Conservation (phyloP, 768 basidiomycete species). For the Lactarius deliciosus region DNA sequence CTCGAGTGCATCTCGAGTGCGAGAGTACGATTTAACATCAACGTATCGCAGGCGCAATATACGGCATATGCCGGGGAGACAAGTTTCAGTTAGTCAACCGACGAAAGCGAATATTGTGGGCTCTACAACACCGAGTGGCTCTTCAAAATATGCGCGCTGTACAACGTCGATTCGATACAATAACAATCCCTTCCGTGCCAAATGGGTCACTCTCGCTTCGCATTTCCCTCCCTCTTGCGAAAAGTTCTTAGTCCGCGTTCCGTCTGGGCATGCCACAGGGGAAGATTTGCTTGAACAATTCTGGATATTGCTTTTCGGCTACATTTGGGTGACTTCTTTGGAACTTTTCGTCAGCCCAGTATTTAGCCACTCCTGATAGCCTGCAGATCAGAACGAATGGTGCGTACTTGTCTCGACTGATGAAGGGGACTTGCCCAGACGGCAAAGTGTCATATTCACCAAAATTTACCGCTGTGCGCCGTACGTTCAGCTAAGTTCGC, state of each 20-base stretch:
- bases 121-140: no score
- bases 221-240: constrained; percentile 4
- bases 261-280: constrained; percentile 59
- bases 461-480: constrained; percentile 69
- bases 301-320: constrained; percentile 72
- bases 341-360: neutral
- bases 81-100: no score
- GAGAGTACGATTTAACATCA: no score
- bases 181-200: neutral
- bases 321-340: constrained; percentile 86
- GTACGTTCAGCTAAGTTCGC: neutral
- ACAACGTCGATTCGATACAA: neutral
- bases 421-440: constrained; percentile 68
- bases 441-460: constrained; percentile 69
- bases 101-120: no score
- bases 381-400: neutral
- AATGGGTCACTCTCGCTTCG: neutral
- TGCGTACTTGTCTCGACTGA: constrained; percentile 75
- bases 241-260: constrained; percentile 44
- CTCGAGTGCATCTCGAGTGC: no score
- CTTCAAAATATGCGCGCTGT: no score
- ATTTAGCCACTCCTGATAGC: neutral
- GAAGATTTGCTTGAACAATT: constrained; percentile 67
- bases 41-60: no score
- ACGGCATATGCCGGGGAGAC: no score